Percentiles rank a stretch among this genome's conserved stretches.
Evolutionary conservation across 2,329 filamentous ascomycete genomes (phyloP).

Genomic region (Aspergillus intermedius): DNA sequence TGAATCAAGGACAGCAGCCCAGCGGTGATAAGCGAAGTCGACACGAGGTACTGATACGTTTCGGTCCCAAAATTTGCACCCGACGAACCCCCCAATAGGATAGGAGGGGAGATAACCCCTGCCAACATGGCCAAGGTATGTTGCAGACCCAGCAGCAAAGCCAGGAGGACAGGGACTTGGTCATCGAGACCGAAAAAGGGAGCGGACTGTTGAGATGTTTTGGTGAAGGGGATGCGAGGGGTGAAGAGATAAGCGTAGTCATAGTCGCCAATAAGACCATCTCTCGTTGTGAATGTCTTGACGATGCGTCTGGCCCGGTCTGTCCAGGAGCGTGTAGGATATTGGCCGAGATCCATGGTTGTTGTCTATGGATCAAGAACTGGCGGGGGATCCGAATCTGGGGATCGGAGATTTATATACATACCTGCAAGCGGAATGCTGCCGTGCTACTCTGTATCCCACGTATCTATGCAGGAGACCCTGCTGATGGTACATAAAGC

Average conservation of each 20-base stretch:
- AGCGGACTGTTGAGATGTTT: conserved; percentile 50
- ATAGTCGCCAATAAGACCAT: conserved; percentile 77
- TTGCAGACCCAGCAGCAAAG: conserved; percentile 61
- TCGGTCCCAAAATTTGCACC: conserved; percentile 53
- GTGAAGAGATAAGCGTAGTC: conserved; percentile 86
- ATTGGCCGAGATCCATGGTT: too few species aligned
- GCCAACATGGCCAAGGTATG: conserved; percentile 63
- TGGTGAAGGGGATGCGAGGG: conserved; percentile 76
- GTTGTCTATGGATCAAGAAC: too few species aligned
- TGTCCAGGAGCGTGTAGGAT: conserved; percentile 28
- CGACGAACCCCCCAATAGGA: conserved; percentile 51
- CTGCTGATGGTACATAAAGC: too few species aligned
- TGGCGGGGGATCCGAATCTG: too few species aligned
- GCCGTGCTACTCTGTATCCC: too few species aligned
- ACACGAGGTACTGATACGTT: conserved; percentile 60
- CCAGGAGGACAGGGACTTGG: conserved; percentile 60
- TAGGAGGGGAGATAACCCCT: conserved; percentile 57
- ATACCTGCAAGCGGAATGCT: too few species aligned
- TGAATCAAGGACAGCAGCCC: conserved; percentile 60
- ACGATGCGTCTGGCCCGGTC: conserved; percentile 30
- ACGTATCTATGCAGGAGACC: too few species aligned
- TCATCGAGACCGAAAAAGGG: conserved; percentile 67
- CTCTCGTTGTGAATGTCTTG: conserved; percentile 32
- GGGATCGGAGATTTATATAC: too few species aligned
- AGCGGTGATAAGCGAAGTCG: conserved; percentile 61